Evolutionary conservation across 768 basidiomycete genomes (phyloP).

Genomic region (Mycena indigotica): DNA sequence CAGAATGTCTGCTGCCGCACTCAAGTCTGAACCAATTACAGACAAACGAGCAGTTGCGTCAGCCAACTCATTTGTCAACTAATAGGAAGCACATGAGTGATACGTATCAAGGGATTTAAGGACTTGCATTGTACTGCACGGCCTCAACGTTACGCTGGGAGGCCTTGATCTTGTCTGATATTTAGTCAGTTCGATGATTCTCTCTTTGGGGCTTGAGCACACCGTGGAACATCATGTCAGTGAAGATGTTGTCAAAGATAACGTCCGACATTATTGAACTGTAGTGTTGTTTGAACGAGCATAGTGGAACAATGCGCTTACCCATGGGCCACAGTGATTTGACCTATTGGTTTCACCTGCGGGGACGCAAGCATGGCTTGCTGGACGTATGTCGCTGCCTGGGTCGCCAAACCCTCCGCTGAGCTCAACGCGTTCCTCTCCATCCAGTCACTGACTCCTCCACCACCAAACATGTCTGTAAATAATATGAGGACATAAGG

Average conservation of each 20-base stretch:
- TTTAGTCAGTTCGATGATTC: too few relatives aligned
- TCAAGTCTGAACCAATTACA: conserved; percentile 21
- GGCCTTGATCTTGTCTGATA: conserved; percentile 41
- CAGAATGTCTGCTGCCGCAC: conserved; percentile 21
- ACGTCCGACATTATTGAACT: conserved; percentile 43
- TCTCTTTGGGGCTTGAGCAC: too few relatives aligned
- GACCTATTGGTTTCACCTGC: conserved; percentile 39
- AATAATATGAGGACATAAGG: too few relatives aligned
- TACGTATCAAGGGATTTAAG: neutral
- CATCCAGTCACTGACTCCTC: conserved; percentile 43
- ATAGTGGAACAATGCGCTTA: conserved; percentile 13
- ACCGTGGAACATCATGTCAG: conserved; percentile 48
- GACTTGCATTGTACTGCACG: conserved; percentile 36
- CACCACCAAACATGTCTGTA: conserved; percentile 47
- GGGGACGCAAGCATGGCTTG: conserved; percentile 42
- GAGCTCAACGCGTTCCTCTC: conserved; percentile 42
- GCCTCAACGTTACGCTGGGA: conserved; percentile 39
- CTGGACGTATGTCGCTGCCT: conserved; percentile 38
- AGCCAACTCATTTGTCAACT: conserved; percentile 16
- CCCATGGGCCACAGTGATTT: conserved; percentile 43
- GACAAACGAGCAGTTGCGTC: conserved; percentile 7
- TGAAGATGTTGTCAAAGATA: conserved; percentile 46
- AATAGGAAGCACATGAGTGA: neutral
- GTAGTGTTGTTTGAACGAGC: neutral
- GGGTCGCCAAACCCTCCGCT: conserved; percentile 38